phyloP scores from a whole-genome alignment of 2,329 filamentous ascomycete genomes.

The Shiraia sp. region DNA sequence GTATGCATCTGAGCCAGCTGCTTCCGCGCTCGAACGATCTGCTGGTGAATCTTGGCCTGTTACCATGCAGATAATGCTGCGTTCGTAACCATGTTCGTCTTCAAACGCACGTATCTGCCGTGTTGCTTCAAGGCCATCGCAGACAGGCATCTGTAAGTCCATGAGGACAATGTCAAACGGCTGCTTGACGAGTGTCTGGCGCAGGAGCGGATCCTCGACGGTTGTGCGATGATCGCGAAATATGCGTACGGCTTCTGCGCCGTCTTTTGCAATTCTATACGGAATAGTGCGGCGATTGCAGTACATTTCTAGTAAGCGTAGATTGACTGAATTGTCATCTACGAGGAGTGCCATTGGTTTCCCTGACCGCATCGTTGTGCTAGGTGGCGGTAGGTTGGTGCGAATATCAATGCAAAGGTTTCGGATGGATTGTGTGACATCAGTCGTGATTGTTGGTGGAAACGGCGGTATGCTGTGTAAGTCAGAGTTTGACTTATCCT shows the following conservation, averaged over 20 bases:
- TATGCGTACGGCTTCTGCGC: slow-evolving; percentile 45
- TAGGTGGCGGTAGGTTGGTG: not conserved
- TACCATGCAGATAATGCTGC: slow-evolving; percentile 37
- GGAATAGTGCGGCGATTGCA: slow-evolving; percentile 47
- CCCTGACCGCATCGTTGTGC: not conserved
- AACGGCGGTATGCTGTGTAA: slow-evolving; percentile 6
- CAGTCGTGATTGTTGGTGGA: slow-evolving; percentile 6
- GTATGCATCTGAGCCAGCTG: slow-evolving; percentile 37
- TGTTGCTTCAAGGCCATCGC: slow-evolving; percentile 44
- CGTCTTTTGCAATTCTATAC: slow-evolving; percentile 46
- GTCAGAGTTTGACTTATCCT: not conserved
- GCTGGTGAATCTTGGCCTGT: slow-evolving; percentile 37
- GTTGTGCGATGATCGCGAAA: slow-evolving; percentile 24
- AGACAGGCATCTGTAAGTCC: slow-evolving; percentile 49
- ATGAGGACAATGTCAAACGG: slow-evolving; percentile 45
- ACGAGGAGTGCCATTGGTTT: slow-evolving; percentile 46
- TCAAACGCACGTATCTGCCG: slow-evolving; percentile 41
- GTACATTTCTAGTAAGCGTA: slow-evolving; percentile 53
- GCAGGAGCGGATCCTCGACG: slow-evolving; percentile 7
- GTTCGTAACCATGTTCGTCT: slow-evolving; percentile 20
- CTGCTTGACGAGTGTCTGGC: slow-evolving; percentile 1
- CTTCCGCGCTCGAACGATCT: slow-evolving; percentile 27
- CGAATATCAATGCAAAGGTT: slow-evolving; percentile 7
- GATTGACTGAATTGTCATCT: slow-evolving; percentile 52
- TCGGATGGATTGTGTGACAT: slow-evolving; percentile 14